Evolutionary conservation across 2,329 filamentous ascomycete species (phyloP).

Genomic region (Aureobasidium namibiae): DNA sequence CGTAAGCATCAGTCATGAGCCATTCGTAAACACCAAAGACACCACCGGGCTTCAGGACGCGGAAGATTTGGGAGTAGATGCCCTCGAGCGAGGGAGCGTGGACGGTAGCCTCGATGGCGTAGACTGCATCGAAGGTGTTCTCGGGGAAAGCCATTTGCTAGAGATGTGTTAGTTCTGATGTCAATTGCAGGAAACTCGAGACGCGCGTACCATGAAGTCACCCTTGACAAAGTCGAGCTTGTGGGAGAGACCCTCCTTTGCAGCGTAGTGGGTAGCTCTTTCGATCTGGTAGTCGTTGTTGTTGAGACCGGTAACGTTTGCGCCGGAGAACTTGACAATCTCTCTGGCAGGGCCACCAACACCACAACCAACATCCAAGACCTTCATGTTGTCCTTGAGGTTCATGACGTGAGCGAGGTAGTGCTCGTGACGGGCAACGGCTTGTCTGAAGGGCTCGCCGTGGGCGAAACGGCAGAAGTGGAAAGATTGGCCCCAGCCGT

Average conservation of each 20-base stretch:
- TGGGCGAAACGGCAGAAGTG: slow-evolving; percentile 93
- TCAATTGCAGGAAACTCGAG: background rate
- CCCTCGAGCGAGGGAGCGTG: slow-evolving; percentile 86
- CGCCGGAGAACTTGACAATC: slow-evolving; percentile 91
- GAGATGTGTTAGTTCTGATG: slow-evolving; percentile 12
- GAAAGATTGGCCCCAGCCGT: slow-evolving; percentile 93
- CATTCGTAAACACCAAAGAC: slow-evolving; percentile 97
- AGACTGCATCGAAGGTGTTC: slow-evolving; percentile 87
- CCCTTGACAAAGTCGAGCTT: slow-evolving; percentile 87
- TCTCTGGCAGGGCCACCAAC: slow-evolving; percentile 91
- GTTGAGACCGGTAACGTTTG: slow-evolving; percentile 85
- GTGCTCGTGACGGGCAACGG: slow-evolving; percentile 94
- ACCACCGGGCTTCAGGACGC: slow-evolving; percentile 91
- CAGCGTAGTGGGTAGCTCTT: slow-evolving; percentile 77
- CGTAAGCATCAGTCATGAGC: slow-evolving; percentile 95
- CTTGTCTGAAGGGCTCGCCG: slow-evolving; percentile 80
- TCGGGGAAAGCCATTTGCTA: slow-evolving; percentile 92
- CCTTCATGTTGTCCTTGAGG: slow-evolving; percentile 77
- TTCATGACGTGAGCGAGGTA: slow-evolving; percentile 88
- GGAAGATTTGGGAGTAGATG: slow-evolving; percentile 90
- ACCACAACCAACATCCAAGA: slow-evolving; percentile 94
- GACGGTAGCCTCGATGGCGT: slow-evolving; percentile 94
- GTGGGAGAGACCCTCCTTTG: slow-evolving; percentile 68
- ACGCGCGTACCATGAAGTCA: slow-evolving; percentile 70
- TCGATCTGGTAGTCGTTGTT: slow-evolving; percentile 99